Percentiles rank a stretch among this genome's conserved stretches.
Conservation (phyloP, 345 rosid genomes). For the Barbarea vulgaris region DNA sequence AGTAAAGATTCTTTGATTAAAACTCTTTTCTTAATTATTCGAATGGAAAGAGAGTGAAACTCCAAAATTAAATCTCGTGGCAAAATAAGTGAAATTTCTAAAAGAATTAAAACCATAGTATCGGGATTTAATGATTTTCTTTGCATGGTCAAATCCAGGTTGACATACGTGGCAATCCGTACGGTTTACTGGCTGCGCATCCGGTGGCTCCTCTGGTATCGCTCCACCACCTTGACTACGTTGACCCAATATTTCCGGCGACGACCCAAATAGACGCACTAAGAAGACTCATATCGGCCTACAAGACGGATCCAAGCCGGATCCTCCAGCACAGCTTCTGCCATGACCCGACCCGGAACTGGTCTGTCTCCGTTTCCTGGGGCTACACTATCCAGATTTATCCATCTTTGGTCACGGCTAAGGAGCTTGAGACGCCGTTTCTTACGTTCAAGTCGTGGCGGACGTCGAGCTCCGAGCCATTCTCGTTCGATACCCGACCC, state of each 20-base stretch:
- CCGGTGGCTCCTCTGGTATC: conserved; percentile 87
- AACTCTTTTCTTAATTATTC: not conserved
- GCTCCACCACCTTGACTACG: conserved; percentile 81
- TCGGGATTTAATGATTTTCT: not conserved
- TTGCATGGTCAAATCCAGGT: conserved; percentile 46
- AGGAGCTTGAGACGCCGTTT: conserved; percentile 58
- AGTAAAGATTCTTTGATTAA: no score
- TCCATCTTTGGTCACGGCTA: conserved; percentile 57
- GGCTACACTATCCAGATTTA: conserved; percentile 78
- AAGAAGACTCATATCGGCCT: conserved; percentile 51
- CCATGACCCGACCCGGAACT: conserved; percentile 57
- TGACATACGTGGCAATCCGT: conserved; percentile 77
- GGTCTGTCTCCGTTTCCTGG: conserved; percentile 88
- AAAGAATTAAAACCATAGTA: not conserved
- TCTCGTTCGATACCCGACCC: conserved; percentile 71
- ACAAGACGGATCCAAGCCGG: conserved; percentile 66
- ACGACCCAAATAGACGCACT: conserved; percentile 53
- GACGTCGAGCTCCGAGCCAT: conserved; percentile 63
- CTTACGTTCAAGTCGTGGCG: conserved; percentile 78
- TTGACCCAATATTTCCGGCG: conserved; percentile 61
- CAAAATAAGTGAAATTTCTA: not conserved
- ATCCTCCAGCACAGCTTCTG: conserved; percentile 77
- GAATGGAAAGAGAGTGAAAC: not conserved
- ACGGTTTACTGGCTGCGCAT: conserved; percentile 80
- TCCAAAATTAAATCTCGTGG: not conserved